Conservation (phyloP, 768 basidiomycete genomes). For the Clavaria fumosa region DNA sequence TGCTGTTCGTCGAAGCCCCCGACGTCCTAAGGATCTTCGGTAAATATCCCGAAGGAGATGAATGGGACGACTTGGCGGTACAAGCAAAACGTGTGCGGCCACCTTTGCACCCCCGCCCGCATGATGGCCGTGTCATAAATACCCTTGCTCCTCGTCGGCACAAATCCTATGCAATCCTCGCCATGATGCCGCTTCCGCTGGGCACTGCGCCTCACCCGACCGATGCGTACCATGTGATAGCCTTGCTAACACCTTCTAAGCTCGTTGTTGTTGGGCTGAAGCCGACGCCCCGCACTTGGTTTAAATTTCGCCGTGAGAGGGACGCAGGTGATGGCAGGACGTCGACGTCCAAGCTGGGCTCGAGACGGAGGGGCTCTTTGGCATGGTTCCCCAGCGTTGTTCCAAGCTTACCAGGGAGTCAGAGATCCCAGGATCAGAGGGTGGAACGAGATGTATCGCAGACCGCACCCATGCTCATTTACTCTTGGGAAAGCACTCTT, state of each 20-base stretch:
- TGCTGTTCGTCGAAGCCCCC: slow-evolving; percentile 87
- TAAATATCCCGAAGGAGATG: slow-evolving; percentile 62
- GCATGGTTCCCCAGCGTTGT: slow-evolving; percentile 71
- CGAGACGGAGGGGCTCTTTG: slow-evolving; percentile 44
- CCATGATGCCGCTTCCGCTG: slow-evolving; percentile 70
- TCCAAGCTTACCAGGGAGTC: slow-evolving; percentile 12
- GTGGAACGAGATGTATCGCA: slow-evolving; percentile 8
- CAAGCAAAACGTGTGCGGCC: slow-evolving; percentile 6
- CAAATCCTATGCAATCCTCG: slow-evolving; percentile 52
- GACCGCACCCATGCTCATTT: slow-evolving; percentile 56
- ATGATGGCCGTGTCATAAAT: slow-evolving; percentile 9
- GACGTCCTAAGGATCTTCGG: slow-evolving; percentile 91
- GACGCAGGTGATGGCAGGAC: too few species aligned
- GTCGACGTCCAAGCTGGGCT: slow-evolving; percentile 24
- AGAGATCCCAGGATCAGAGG: slow-evolving; percentile 8
- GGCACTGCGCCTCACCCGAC: slow-evolving; percentile 60
- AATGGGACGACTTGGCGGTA: slow-evolving; percentile 7
- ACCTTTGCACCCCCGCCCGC: slow-evolving; percentile 8
- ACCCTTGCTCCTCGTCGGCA: slow-evolving; percentile 29
- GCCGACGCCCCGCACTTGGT: slow-evolving; percentile 87
- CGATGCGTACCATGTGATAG: slow-evolving; percentile 67
- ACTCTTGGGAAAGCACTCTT: slow-evolving; percentile 67
- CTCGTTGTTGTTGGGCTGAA: slow-evolving; percentile 87
- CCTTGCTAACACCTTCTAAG: slow-evolving; percentile 80
- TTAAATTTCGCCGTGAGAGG: slow-evolving; percentile 45